These are phyloP conservation scores for Amanita phalloides DNA, from an alignment of 768 basidiomycete genomes.

Conservation along the genomic window DNA sequence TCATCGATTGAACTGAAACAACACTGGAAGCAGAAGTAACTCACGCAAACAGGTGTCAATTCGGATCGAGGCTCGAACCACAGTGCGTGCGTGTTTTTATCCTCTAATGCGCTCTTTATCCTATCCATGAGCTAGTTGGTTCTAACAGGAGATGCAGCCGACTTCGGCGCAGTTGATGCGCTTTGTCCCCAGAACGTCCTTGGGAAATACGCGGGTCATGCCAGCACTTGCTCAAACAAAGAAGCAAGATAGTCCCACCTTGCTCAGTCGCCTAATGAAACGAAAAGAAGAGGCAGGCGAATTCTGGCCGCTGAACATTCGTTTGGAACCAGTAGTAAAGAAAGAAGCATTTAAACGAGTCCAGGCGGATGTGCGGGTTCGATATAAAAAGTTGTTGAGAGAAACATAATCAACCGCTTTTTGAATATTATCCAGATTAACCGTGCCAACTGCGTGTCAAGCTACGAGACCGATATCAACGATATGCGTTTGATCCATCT, in stretches of 20 bases:
- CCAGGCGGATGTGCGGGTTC: constrained; percentile 23
- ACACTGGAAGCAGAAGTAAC: neutral
- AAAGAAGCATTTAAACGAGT: constrained; percentile 27
- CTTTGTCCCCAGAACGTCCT: constrained; percentile 23
- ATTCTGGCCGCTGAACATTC: constrained; percentile 33
- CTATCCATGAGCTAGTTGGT: neutral
- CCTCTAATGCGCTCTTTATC: neutral
- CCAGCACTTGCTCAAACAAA: constrained; percentile 22
- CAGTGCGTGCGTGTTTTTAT: neutral
- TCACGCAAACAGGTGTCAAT: neutral
- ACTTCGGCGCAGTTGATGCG: constrained; percentile 24
- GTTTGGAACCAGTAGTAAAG: constrained; percentile 33
- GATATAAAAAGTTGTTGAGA: constrained; percentile 30
- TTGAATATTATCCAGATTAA: neutral
- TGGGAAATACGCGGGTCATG: constrained; percentile 20
- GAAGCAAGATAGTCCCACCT: constrained; percentile 21
- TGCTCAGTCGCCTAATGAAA: constrained; percentile 25
- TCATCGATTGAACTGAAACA: constrained; percentile 12
- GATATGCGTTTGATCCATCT: neutral
- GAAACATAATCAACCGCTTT: constrained; percentile 20
- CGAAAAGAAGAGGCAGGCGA: constrained; percentile 22
- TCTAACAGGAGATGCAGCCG: constrained; percentile 21
- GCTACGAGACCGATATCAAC: neutral
- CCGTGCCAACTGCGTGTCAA: neutral
- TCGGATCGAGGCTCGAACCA: neutral